Evolutionary conservation across 768 basidiomycete genomes (phyloP).

Genomic region (Naganishia kalamii): DNA sequence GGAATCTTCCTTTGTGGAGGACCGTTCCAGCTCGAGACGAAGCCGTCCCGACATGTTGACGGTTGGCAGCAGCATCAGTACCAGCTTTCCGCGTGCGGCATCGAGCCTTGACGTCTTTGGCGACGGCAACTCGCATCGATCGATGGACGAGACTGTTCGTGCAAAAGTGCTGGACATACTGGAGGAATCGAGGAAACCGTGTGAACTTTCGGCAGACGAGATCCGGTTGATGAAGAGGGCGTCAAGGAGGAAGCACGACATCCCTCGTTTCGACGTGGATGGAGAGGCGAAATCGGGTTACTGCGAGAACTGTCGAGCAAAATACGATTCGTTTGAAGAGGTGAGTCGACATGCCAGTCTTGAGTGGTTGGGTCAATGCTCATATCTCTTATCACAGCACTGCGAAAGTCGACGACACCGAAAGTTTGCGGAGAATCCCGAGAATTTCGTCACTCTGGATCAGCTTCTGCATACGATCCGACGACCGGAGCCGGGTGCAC

Average conservation of each 20-base stretch:
- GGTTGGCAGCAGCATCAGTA: not conserved
- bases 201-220: constrained; percentile 5
- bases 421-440: constrained; percentile 69
- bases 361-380: too few relatives aligned
- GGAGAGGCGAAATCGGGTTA: constrained; percentile 74
- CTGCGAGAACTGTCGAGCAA: constrained; percentile 88
- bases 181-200: constrained; percentile 24
- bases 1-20: constrained; percentile 13
- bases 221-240: constrained; percentile 11
- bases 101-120: constrained; percentile 15
- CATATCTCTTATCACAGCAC: constrained; percentile 56
- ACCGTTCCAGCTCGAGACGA: constrained; percentile 16
- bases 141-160: constrained; percentile 16
- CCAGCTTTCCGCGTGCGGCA: constrained; percentile 12
- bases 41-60: constrained; percentile 15
- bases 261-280: constrained; percentile 5
- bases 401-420: constrained; percentile 65
- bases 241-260: not conserved
- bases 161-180: constrained; percentile 23
- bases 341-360: constrained; percentile 51
- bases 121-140: not conserved
- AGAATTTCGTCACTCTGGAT: constrained; percentile 76
- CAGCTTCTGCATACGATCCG: constrained; percentile 52
- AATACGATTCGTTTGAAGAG: constrained; percentile 77
- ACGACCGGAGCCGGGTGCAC: constrained; percentile 24